Percentiles rank a stretch among this genome's conserved stretches.
Evolutionary conservation across 192 early-diverging fungal genomes (phyloP).

Genomic region (Coemansia sp.): DNA sequence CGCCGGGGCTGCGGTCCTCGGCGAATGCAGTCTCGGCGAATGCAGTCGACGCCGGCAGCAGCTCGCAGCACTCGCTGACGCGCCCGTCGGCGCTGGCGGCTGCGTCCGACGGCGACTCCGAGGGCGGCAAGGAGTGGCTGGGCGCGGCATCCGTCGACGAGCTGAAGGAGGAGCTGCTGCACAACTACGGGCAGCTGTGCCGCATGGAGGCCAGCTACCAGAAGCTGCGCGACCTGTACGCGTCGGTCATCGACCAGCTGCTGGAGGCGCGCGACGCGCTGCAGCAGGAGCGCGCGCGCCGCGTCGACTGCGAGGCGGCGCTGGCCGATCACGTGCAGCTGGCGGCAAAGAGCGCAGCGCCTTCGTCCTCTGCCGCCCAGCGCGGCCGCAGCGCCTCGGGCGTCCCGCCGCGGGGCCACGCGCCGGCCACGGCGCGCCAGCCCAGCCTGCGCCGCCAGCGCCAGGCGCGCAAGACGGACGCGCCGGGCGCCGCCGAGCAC

Average conservation of each 20-base stretch:
- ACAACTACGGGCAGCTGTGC: slow-evolving; percentile 46
- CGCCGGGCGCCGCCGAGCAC: background rate
- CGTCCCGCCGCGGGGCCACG: too few relatives aligned
- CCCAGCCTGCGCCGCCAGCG: slow-evolving; percentile 28
- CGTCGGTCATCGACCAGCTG: slow-evolving; percentile 42
- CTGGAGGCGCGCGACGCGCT: slow-evolving; percentile 32
- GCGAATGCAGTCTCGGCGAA: background rate
- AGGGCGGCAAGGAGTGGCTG: slow-evolving; percentile 38
- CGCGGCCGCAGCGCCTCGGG: slow-evolving; percentile 1
- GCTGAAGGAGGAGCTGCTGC: slow-evolving; percentile 44
- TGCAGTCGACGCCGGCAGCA: background rate
- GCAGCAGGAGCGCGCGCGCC: slow-evolving; percentile 38
- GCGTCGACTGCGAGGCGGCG: slow-evolving; percentile 19
- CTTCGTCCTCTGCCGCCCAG: too few relatives aligned
- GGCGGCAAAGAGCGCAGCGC: background rate
- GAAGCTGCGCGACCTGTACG: slow-evolving; percentile 45
- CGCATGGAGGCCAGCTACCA: slow-evolving; percentile 49
- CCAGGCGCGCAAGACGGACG: slow-evolving; percentile 16
- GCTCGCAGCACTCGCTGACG: background rate
- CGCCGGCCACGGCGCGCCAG: slow-evolving; percentile 12
- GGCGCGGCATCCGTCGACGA: slow-evolving; percentile 24
- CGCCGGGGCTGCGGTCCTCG: slow-evolving; percentile 40
- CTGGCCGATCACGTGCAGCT: background rate
- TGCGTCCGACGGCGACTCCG: background rate
- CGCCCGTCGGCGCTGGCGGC: background rate